Conservation (phyloP, 768 basidiomycete species). For the Tremella yokohamensis region DNA sequence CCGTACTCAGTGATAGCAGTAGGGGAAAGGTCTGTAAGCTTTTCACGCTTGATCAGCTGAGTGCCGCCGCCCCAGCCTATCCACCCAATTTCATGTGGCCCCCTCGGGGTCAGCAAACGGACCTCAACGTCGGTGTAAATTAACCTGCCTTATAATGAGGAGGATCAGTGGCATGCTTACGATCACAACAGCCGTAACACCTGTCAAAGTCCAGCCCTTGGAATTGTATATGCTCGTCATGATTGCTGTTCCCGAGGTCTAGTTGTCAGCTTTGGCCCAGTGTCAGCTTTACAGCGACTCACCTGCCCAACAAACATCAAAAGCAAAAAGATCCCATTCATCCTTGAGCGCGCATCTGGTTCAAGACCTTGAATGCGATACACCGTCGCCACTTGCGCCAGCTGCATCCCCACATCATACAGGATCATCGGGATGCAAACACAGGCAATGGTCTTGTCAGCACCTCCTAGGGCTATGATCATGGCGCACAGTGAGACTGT, state of each 20-base stretch:
- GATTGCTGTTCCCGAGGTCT: constrained; percentile 73
- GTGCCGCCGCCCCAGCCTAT: constrained; percentile 53
- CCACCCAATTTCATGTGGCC: constrained; percentile 60
- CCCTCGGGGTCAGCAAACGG: constrained; percentile 52
- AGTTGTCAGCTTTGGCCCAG: not conserved
- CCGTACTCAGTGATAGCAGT: constrained; percentile 32
- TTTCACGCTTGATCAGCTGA: constrained; percentile 34
- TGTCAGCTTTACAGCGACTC: constrained; percentile 8
- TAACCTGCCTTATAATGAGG: constrained; percentile 53
- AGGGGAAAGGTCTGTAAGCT: constrained; percentile 38
- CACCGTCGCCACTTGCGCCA: constrained; percentile 65
- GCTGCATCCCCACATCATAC: constrained; percentile 68
- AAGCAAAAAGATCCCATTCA: constrained; percentile 73
- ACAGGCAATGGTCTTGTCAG: constrained; percentile 66
- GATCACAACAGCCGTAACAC: constrained; percentile 59
- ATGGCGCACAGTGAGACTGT: constrained; percentile 13
- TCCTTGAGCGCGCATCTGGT: constrained; percentile 60
- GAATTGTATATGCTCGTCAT: constrained; percentile 67
- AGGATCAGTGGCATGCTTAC: constrained; percentile 60
- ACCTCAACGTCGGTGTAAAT: not conserved
- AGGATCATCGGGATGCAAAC: constrained; percentile 68
- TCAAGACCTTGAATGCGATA: constrained; percentile 57
- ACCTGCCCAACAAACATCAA: constrained; percentile 71
- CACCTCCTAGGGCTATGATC: constrained; percentile 64
- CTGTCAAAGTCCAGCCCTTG: constrained; percentile 68